These are phyloP conservation scores for Rhodotorula mucilaginosa DNA, from an alignment of 1,284 basidiomycete genomes.

Conservation along the genomic window DNA sequence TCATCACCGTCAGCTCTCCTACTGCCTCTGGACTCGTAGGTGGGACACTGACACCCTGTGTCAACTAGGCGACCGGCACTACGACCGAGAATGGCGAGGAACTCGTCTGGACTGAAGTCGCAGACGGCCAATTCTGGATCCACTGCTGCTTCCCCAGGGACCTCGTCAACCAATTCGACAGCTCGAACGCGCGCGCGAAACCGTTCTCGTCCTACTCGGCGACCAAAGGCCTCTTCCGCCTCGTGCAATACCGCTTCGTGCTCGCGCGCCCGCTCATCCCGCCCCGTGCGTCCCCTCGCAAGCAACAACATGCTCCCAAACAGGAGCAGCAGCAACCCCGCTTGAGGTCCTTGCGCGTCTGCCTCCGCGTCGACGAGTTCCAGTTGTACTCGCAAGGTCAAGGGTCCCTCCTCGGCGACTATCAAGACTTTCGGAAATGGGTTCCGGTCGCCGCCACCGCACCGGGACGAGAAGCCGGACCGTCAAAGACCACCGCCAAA, in stretches of 20 bases:
- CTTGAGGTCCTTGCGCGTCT: constrained; percentile 3
- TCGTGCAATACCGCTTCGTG: constrained; percentile 5
- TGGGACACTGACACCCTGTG: neutral
- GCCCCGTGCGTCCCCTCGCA: neutral
- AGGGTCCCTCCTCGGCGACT: too few relatives aligned
- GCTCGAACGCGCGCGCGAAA: neutral
- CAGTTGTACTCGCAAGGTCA: neutral
- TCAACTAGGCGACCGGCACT: constrained; percentile 2
- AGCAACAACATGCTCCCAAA: neutral
- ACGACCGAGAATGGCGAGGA: neutral
- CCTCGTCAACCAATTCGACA: constrained; percentile 3
- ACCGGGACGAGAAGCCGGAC: too few relatives aligned
- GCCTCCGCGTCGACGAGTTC: constrained; percentile 10
- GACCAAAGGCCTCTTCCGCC: constrained; percentile 9
- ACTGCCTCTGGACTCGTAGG: too few relatives aligned
- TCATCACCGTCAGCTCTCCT: neutral
- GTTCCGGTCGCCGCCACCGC: neutral
- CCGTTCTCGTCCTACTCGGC: neutral
- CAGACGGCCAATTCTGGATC: constrained; percentile 18
- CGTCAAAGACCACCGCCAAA: too few relatives aligned
- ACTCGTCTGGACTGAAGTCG: constrained; percentile 17
- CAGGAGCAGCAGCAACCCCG: neutral
- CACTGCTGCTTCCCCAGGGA: constrained; percentile 5
- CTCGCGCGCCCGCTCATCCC: constrained; percentile 9
- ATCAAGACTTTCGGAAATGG: neutral